phyloP scores from a whole-genome alignment of 1,139 yeast genomes.

The Hansenula sp. region DNA sequence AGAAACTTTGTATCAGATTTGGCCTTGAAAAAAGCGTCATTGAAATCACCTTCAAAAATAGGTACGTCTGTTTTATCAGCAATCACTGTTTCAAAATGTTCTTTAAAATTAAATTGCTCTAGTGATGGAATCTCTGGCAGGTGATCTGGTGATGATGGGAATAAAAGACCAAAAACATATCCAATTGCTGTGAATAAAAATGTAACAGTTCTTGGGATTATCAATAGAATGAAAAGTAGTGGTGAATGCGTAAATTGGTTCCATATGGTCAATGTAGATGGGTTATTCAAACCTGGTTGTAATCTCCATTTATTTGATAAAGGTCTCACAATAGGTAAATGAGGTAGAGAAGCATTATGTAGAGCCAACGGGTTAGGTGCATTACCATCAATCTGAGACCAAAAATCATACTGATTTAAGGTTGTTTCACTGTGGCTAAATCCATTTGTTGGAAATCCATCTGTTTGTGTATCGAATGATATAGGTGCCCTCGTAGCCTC shows the following conservation, averaged over 20 bases:
- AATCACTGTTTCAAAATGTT: slow-evolving; percentile 9
- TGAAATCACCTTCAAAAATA: slow-evolving; percentile 22
- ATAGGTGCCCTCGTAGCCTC: neutral
- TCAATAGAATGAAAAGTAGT: slow-evolving; percentile 15
- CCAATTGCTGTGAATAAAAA: slow-evolving; percentile 13
- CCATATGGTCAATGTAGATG: neutral
- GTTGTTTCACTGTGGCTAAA: neutral
- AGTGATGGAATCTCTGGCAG: slow-evolving; percentile 15
- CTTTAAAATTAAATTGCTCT: slow-evolving; percentile 8
- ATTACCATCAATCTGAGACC: slow-evolving; percentile 3
- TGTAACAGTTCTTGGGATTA: slow-evolving; percentile 21
- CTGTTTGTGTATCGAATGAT: neutral
- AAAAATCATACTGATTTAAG: neutral
- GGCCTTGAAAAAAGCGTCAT: slow-evolving; percentile 25
- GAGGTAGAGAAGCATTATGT: slow-evolving; percentile 20
- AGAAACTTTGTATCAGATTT: slow-evolving; percentile 27
- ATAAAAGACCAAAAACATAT: slow-evolving; percentile 8
- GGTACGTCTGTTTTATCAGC: slow-evolving; percentile 12
- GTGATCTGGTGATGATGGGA: slow-evolving; percentile 17
- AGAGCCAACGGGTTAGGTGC: slow-evolving; percentile 6
- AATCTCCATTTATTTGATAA: slow-evolving; percentile 24
- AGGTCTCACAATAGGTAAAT: slow-evolving; percentile 27
- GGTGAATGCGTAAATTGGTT: slow-evolving; percentile 14
- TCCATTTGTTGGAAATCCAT: neutral
- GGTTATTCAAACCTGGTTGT: slow-evolving; percentile 9